These are phyloP conservation scores for Rosa persica DNA, from an alignment of 306 rosid genomes.

Conservation along the genomic window DNA sequence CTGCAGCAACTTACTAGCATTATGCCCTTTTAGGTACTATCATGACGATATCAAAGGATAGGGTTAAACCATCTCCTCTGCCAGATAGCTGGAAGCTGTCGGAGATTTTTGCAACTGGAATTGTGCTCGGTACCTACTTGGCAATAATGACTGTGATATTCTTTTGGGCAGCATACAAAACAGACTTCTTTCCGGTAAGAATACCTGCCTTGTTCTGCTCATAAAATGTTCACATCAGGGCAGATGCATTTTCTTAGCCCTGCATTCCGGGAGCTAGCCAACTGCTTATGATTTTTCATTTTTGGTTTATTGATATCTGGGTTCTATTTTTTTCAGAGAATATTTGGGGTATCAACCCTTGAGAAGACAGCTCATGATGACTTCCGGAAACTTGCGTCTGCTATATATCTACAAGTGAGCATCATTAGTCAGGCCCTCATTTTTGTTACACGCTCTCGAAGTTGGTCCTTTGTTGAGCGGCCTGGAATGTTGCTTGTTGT, in stretches of 20 bases:
- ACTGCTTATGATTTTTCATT: background rate
- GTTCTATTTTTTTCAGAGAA: slow-evolving; percentile 53
- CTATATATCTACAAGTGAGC: slow-evolving; percentile 97
- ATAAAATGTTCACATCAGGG: background rate
- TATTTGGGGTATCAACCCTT: slow-evolving; percentile 80
- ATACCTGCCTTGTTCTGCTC: slow-evolving; percentile 10
- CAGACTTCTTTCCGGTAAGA: slow-evolving; percentile 89
- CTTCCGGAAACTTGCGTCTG: slow-evolving; percentile 89
- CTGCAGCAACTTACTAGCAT: slow-evolving; percentile 14
- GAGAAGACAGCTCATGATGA: slow-evolving; percentile 83
- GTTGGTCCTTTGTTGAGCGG: slow-evolving; percentile 95
- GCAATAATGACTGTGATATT: slow-evolving; percentile 99
- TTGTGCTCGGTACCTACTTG: slow-evolving; percentile 91
- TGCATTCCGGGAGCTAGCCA: slow-evolving; percentile 1
- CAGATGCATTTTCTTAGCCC: background rate
- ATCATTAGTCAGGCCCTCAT: slow-evolving; percentile 97
- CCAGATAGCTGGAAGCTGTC: slow-evolving; percentile 99
- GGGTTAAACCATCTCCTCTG: slow-evolving; percentile 95
- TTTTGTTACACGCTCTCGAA: slow-evolving; percentile 91
- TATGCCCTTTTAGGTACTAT: slow-evolving; percentile 68
- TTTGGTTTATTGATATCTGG: slow-evolving; percentile 19
- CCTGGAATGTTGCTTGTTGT: slow-evolving; percentile 72
- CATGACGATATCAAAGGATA: slow-evolving; percentile 95
- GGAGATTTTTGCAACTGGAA: slow-evolving; percentile 90
- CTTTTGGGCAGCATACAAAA: slow-evolving; percentile 96